These are phyloP conservation scores for Adenanthera pavonina DNA, from an alignment of 306 rosid genomes.

Conservation along the genomic window DNA sequence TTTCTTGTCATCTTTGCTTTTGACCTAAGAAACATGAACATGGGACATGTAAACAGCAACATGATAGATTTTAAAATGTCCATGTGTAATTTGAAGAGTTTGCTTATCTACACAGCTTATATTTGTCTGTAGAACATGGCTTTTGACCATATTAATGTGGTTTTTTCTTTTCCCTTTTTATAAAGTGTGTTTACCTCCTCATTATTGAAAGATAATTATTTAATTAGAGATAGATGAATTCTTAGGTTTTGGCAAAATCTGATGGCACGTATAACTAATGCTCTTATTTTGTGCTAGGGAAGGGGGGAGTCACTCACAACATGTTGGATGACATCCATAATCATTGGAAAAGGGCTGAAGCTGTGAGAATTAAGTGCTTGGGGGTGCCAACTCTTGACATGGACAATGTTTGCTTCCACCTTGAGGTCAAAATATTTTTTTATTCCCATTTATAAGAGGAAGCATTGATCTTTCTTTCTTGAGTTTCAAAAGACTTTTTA, in stretches of 20 bases:
- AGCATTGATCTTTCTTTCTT: slow-evolving; percentile 27
- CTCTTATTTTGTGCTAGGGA: slow-evolving; percentile 59
- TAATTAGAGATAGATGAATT: not conserved
- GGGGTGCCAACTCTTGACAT: slow-evolving; percentile 96
- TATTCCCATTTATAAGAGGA: not conserved
- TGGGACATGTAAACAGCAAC: not conserved
- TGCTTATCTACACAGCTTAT: not conserved
- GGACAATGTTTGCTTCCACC: slow-evolving; percentile 89
- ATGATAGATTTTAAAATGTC: not conserved
- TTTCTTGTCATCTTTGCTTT: not conserved
- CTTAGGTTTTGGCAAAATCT: not conserved
- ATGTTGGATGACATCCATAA: slow-evolving; percentile 88
- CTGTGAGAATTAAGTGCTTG: slow-evolving; percentile 95
- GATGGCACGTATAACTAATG: slow-evolving; percentile 18
- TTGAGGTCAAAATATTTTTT: slow-evolving; percentile 60
- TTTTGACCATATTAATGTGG: not conserved
- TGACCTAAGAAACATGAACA: not conserved
- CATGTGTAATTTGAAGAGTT: not conserved
- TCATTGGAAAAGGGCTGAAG: slow-evolving; percentile 94
- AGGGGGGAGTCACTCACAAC: slow-evolving; percentile 93
- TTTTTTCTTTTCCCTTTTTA: too few relatives aligned
- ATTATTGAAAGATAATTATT: slow-evolving; percentile 3
- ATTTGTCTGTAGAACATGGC: too few relatives aligned
- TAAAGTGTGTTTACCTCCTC: not conserved
- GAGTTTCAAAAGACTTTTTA: slow-evolving; percentile 24